These are phyloP conservation scores for Dendrobium nobile DNA, from an alignment of 106 monocot species.

Conservation along the genomic window DNA sequence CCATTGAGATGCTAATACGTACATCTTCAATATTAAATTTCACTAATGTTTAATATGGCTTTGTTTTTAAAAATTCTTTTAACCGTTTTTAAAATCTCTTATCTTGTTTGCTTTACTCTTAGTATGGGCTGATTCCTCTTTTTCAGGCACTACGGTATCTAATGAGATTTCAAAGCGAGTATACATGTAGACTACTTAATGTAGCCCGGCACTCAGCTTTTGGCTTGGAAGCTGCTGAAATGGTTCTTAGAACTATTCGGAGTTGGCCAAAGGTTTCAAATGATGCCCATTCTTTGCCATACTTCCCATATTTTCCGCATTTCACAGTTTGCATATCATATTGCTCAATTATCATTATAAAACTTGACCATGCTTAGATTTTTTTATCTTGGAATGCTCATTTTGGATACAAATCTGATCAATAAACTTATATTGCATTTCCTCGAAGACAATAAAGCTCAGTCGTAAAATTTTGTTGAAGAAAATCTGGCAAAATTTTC, in stretches of 20 bases:
- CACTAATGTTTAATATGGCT: not conserved
- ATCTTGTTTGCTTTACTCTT: not conserved
- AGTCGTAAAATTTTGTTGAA: not conserved
- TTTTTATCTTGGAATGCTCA: too few species aligned
- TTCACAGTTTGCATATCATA: not conserved
- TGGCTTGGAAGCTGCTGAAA: slow-evolving; percentile 61
- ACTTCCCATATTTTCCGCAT: not conserved
- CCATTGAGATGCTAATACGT: too few species aligned
- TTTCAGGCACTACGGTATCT: slow-evolving; percentile 69
- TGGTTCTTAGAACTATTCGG: slow-evolving; percentile 44
- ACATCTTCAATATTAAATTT: not conserved
- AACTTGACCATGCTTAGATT: too few species aligned
- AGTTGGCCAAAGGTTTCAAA: slow-evolving; percentile 49
- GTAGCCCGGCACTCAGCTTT: slow-evolving; percentile 59
- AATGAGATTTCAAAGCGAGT: slow-evolving; percentile 77
- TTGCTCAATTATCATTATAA: not conserved
- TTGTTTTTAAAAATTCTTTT: not conserved
- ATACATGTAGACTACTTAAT: slow-evolving; percentile 64
- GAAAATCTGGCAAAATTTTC: not conserved
- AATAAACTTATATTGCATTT: too few species aligned
- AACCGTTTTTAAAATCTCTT: not conserved
- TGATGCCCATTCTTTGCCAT: not conserved
- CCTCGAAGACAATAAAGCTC: not conserved
- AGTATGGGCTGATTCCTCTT: not conserved
- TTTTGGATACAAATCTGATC: too few species aligned